Evolutionary conservation across 805 yeast species (phyloP), one percentile per base, ranked within the genome.

Genomic region (Starmera dryadoides): DNA sequence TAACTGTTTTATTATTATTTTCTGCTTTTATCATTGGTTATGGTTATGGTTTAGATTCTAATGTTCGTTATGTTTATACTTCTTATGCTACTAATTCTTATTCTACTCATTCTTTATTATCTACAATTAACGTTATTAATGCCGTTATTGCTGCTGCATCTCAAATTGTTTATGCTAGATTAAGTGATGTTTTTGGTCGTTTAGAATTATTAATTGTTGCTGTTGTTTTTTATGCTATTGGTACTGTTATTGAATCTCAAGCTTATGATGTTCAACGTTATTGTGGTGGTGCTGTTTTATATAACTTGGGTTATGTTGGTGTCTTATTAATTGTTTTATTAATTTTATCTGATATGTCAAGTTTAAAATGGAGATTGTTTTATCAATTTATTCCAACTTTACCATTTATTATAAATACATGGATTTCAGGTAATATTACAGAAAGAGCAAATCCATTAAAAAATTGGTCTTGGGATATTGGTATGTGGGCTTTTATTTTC

Each of bases 401-500:
- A 50, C 91, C 91, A 2, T 80, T 72, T 50, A 75, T 84, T 50
- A 78, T 85, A 59, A 84, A 81, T 60, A 79, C 91, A 14, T 85
- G 93, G 93, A 69, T 82, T 41, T 61, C 79, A 22, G 91, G 87
- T 53, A 64, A 78, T 49, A 65, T 84, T 35, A 60, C 72, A 14
- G 46, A 56, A 8, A 61, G 61, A 26, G 61, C 61, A 11, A 59
- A 58, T 21, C 62, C 63, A 26, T 3, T 39, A 11, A 36, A 45
- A 6, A 53, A 68, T 26, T 80, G 86, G 81, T 68, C 77, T 11
- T 83, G 89, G 89, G 81, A 81, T 51, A 75, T 81, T 48, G 88
- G 81, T 30, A 81, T 83, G 74, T 83, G 84, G 84, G 87, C 88
- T 2, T 78, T 80, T 49, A 80, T 83, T 46, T 74, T 78, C 68